These are phyloP conservation scores for Durusdinium trenchii DNA, from an alignment of 73 alveolate genomes.

Conservation along the genomic window DNA sequence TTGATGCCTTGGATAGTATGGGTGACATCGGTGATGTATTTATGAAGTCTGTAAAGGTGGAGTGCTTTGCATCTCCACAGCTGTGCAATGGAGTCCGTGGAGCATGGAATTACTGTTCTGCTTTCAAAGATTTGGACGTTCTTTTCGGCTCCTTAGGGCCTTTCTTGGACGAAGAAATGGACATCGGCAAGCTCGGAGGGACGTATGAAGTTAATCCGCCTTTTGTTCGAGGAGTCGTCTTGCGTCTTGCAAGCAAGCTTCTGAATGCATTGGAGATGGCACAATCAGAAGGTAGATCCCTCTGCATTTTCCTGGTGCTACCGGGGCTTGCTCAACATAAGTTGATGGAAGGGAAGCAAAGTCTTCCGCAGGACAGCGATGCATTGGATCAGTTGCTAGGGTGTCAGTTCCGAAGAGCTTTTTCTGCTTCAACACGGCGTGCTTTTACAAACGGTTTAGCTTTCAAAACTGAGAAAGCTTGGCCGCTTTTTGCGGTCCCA, in stretches of 20 bases:
- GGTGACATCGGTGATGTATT: neutral
- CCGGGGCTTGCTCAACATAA: constrained; percentile 60
- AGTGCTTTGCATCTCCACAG: constrained; percentile 85
- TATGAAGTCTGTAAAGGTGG: constrained; percentile 23
- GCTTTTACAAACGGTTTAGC: constrained; percentile 42
- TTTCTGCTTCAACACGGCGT: constrained; percentile 20
- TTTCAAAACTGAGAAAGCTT: constrained; percentile 45
- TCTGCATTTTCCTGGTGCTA: constrained; percentile 38
- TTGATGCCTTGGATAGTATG: neutral
- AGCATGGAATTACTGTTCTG: constrained; percentile 62
- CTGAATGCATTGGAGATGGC: constrained; percentile 40
- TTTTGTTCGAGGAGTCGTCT: constrained; percentile 78
- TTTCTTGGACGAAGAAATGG: constrained; percentile 62
- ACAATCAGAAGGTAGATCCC: constrained; percentile 3
- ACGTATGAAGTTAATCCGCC: constrained; percentile 77
- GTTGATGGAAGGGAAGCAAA: neutral
- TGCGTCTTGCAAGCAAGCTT: constrained; percentile 33
- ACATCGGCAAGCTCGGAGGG: constrained; percentile 56
- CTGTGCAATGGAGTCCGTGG: constrained; percentile 1
- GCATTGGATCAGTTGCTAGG: constrained; percentile 36
- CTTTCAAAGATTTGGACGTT: constrained; percentile 54
- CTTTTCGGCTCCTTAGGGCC: constrained; percentile 87
- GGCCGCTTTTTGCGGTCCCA: constrained; percentile 74
- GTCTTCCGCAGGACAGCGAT: neutral
- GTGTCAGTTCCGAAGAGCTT: constrained; percentile 41